A percentile compares a stretch with the other conserved stretches of the same genome.
Evolutionary conservation across 1,284 basidiomycete species (phyloP).

Genomic region (Melampsora americana): DNA sequence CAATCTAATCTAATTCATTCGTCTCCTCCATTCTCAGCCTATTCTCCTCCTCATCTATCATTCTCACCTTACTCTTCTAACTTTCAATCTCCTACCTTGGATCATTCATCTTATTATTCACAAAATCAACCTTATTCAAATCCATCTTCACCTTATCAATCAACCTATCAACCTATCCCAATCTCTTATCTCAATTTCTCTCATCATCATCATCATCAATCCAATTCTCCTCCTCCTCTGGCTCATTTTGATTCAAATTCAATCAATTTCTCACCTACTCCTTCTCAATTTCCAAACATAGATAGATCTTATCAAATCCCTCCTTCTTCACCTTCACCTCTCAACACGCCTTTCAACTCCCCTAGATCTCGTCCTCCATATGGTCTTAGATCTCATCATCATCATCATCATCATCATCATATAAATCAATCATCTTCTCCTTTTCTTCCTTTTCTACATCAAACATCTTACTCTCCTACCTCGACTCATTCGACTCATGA

Average conservation of each 20-base stretch:
- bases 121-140: background rate
- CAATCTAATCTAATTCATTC: background rate
- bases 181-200: background rate
- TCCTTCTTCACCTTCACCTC: background rate
- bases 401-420: background rate
- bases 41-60: background rate
- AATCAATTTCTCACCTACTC: background rate
- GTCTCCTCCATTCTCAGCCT: too few species aligned
- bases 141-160: background rate
- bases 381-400: background rate
- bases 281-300: background rate
- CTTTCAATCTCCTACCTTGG: background rate
- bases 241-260: too few species aligned
- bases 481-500: constrained; percentile 16
- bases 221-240: background rate
- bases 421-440: background rate
- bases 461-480: constrained; percentile 15
- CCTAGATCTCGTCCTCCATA: background rate
- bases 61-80: background rate
- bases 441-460: background rate
- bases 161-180: background rate
- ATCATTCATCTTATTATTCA: background rate
- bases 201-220: constrained; percentile 2
- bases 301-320: background rate
- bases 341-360: background rate